Evolutionary conservation across 108 stramenopile genomes (phyloP), one percentile per base, ranked within the genome.

Genomic region (Thalassiosira profunda): DNA sequence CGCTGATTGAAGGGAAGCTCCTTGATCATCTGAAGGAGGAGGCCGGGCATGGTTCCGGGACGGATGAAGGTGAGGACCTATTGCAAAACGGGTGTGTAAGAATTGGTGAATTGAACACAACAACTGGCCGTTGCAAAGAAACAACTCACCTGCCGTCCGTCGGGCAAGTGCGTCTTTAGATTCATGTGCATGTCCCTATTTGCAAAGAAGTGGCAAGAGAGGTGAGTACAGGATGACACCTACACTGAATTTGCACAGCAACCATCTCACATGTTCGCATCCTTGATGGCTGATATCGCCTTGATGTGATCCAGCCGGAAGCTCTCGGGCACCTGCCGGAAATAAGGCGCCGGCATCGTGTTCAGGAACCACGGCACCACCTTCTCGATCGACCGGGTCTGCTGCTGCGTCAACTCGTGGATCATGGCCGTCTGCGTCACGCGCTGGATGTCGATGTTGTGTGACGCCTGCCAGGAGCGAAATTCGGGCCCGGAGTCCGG

Each of bases 331-430:
- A 97, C 91, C 69, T 97, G 96, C 1, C 86, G 79, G 80, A 99
- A 99, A 60, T 96, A 96, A 14, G 82, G 66, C 17, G 74, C 85
- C 5, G 98, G 98, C 98, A 98, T 97, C 20, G 93, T 92, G 6
- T 90, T 71, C 57, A 98, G 74, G 76, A 98, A 98, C 98, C 98
- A 98, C 4, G 98, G 98, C 17, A 98, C 98, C 30, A 94, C 86
- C 45, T 79, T 44, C 64, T 93, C 82, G 57, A 96, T 91, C 7
- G 89, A 84, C 1, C 72, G 33, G 7, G 84, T 79, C 26, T 84
- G 81, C 44, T 88, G 75, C 47, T 90, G 80, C 0, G 80, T 87
- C 28, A 96, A 76, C 81, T 96, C 95, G 62, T 96, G 89, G 63
- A 89, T 86, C 68, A 89, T 80, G 9, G 85, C 87, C 18, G 76